phyloP scores from a whole-genome alignment of 169 alveolate species.

The Plasmodium adleri region DNA sequence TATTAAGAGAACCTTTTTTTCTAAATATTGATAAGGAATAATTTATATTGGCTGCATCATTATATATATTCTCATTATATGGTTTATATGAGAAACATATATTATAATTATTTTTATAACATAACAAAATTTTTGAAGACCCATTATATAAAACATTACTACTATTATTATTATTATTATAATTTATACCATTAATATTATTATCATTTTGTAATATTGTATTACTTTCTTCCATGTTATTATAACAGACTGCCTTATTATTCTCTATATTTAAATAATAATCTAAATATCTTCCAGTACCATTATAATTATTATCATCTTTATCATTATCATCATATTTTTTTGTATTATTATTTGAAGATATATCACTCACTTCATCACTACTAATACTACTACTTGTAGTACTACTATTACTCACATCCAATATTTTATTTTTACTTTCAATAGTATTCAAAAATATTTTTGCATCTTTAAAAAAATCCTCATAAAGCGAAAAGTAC shows the following conservation, averaged over 20 bases:
- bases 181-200: background rate
- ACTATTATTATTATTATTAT: background rate
- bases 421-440: constrained; percentile 31
- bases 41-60: constrained; percentile 20
- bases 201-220: background rate
- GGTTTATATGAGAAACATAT: constrained; percentile 54
- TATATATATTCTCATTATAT: constrained; percentile 9
- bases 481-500: constrained; percentile 39
- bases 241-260: background rate
- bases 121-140: constrained; percentile 25
- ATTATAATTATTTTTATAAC: constrained; percentile 48
- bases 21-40: constrained; percentile 29
- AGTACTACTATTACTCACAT: constrained; percentile 13
- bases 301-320: background rate
- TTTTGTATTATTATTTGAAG: background rate
- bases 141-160: constrained; percentile 6
- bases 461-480: constrained; percentile 74
- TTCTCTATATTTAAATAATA: background rate
- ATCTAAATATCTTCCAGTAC: background rate
- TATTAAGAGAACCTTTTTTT: constrained; percentile 15
- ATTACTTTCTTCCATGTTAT: background rate
- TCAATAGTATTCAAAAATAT: constrained; percentile 56
- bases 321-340: constrained; percentile 15
- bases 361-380: background rate
- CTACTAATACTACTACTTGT: constrained; percentile 18